Percentiles rank a stretch among this genome's conserved stretches.
phyloP scores from a whole-genome alignment of 2,329 filamentous ascomycete species.

The Malbranchea cinnamomea region DNA sequence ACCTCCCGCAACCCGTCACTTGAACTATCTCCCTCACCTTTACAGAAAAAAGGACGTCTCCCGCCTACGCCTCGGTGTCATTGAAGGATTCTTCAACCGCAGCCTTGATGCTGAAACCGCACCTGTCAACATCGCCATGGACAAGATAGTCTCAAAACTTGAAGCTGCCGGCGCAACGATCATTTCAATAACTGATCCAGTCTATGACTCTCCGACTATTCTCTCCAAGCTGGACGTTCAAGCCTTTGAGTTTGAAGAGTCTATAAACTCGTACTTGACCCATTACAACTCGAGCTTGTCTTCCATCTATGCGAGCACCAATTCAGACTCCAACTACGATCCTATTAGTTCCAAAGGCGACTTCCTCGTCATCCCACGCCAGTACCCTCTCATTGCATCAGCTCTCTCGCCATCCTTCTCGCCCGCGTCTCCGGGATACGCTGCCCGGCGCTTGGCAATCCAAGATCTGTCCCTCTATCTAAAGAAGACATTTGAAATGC shows the following conservation, averaged over 20 bases:
- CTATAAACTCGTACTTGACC: conserved; percentile 41
- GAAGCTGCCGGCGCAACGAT: conserved; percentile 32
- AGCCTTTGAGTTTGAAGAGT: conserved; percentile 43
- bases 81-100: conserved; percentile 45
- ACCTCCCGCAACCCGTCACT: too few relatives aligned
- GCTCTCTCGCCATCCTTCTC: conserved; percentile 37
- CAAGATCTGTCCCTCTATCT: conserved; percentile 37
- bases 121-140: conserved; percentile 42
- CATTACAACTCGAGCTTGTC: conserved; percentile 21
- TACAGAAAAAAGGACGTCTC: too few relatives aligned
- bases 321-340: too few relatives aligned
- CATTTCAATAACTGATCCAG: conserved; percentile 32
- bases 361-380: conserved; percentile 45
- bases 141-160: conserved; percentile 32
- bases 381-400: conserved; percentile 41
- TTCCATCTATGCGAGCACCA: too few relatives aligned
- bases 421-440: conserved; percentile 38
- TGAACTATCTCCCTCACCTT: too few relatives aligned
- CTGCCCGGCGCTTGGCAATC: conserved; percentile 33
- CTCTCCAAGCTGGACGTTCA: conserved; percentile 41
- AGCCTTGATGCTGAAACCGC: conserved; percentile 37
- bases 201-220: conserved; percentile 41
- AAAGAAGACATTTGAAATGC: conserved; percentile 33
- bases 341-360: too few relatives aligned
- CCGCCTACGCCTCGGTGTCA: conserved; percentile 35